Conservation (phyloP, 1,139 yeast species). For the Hanseniaspora sp. region DNA sequence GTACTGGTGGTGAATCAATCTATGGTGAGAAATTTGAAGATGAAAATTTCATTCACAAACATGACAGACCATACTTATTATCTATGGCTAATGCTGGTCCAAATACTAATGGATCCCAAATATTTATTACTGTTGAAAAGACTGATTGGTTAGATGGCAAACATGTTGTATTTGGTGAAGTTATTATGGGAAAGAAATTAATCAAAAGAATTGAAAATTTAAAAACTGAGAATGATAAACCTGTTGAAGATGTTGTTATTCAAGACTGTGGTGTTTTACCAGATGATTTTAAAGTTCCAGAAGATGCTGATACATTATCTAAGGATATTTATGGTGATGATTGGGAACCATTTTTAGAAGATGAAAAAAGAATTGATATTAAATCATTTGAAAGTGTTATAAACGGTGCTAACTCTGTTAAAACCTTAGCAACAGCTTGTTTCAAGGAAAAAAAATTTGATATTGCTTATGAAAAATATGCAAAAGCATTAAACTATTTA, state of each 20-base stretch:
- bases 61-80: constrained; percentile 73
- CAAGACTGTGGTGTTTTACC: constrained; percentile 73
- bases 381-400: constrained; percentile 53
- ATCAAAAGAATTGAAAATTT: constrained; percentile 67
- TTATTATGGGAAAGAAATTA: constrained; percentile 68
- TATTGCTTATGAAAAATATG: constrained; percentile 54
- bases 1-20: constrained; percentile 91
- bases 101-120: constrained; percentile 90
- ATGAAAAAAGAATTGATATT: constrained; percentile 56
- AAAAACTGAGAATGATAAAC: constrained; percentile 54
- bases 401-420: constrained; percentile 54
- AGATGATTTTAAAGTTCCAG: constrained; percentile 39
- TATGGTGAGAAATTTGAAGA: constrained; percentile 94
- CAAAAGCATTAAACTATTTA: constrained; percentile 57
- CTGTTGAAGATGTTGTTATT: constrained; percentile 54
- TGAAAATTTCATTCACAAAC: constrained; percentile 68
- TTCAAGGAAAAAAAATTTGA: constrained; percentile 54
- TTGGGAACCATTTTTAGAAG: constrained; percentile 67
- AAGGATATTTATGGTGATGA: constrained; percentile 73
- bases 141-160: constrained; percentile 74
- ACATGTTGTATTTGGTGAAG: constrained; percentile 93
- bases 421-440: constrained; percentile 64
- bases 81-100: constrained; percentile 98
- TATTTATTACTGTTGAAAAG: constrained; percentile 77
- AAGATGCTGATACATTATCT: constrained; percentile 35